Evolutionary conservation across 202 grass and related monocot species (phyloP).

Genomic region (Digitaria exilis): DNA sequence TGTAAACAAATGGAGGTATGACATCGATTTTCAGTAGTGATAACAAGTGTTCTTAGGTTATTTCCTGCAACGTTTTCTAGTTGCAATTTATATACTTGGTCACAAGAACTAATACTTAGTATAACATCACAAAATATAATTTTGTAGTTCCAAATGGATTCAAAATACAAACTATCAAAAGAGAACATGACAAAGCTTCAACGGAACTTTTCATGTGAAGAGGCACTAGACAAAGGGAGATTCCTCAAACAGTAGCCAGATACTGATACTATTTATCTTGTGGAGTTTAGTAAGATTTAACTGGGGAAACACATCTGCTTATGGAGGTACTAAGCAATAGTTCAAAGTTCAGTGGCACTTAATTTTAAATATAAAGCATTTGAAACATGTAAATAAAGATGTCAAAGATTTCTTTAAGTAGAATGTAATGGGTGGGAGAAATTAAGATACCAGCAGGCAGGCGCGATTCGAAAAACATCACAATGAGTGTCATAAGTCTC

Average conservation of each 20-base stretch:
- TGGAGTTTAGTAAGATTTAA: slow-evolving; percentile 19
- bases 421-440: slow-evolving; percentile 14
- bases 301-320: background rate
- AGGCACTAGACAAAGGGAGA: background rate
- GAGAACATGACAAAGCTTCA: background rate
- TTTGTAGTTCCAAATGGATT: background rate
- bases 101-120: background rate
- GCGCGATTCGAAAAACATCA: slow-evolving; percentile 64
- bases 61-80: background rate
- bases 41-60: background rate
- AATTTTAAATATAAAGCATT: slow-evolving; percentile 2
- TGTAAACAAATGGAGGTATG: slow-evolving; percentile 21
- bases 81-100: slow-evolving; percentile 17
- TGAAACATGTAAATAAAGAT: slow-evolving; percentile 20
- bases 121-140: background rate
- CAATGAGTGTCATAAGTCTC: slow-evolving; percentile 76
- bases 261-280: background rate
- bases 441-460: slow-evolving; percentile 60
- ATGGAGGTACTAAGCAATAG: slow-evolving; percentile 1
- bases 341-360: background rate
- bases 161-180: background rate
- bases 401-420: background rate
- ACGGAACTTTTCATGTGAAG: slow-evolving; percentile 20
- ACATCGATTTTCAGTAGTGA: background rate
- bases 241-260: slow-evolving; percentile 1